Evolutionary conservation across 1,139 yeast species (phyloP).

Genomic region (Trichomonascaceae sp.): DNA sequence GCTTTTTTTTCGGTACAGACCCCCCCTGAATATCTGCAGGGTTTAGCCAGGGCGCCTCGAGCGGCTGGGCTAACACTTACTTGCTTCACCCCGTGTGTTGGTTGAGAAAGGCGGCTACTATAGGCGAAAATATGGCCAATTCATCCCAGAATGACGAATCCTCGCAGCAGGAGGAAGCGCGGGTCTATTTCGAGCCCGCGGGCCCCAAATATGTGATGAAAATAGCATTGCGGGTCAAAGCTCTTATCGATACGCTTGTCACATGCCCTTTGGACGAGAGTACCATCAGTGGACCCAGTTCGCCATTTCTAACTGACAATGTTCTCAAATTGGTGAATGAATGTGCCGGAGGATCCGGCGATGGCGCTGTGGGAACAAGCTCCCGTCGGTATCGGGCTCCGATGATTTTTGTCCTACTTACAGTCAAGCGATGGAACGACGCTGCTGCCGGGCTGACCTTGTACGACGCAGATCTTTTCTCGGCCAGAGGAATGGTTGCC

Average conservation of each 20-base stretch:
- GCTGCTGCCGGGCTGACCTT: conserved; percentile 47
- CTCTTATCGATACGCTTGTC: conserved; percentile 54
- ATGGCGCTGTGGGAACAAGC: conserved; percentile 43
- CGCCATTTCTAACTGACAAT: conserved; percentile 46
- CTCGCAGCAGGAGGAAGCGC: no score
- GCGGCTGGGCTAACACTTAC: no score
- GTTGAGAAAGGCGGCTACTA: no score
- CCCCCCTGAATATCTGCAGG: no score
- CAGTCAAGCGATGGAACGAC: conserved; percentile 71
- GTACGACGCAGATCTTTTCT: conserved; percentile 52
- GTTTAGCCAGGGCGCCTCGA: no score
- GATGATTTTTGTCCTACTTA: conserved; percentile 54
- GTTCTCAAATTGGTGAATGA: conserved; percentile 48
- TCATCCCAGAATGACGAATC: no score
- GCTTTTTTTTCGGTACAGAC: no score
- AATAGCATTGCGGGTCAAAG: conserved; percentile 61
- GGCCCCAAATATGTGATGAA: conserved; percentile 47
- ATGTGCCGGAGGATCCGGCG: conserved; percentile 76
- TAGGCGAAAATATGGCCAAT: no score
- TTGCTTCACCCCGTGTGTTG: no score
- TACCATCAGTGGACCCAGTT: conserved; percentile 42
- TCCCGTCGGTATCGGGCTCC: conserved; percentile 54
- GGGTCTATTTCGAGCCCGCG: conserved; percentile 6
- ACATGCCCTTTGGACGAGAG: conserved; percentile 46
- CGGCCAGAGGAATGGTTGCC: conserved; percentile 52